These are phyloP conservation scores for Globisporangium spinosum DNA, from an alignment of 352 stramenopile genomes.

Conservation along the genomic window DNA sequence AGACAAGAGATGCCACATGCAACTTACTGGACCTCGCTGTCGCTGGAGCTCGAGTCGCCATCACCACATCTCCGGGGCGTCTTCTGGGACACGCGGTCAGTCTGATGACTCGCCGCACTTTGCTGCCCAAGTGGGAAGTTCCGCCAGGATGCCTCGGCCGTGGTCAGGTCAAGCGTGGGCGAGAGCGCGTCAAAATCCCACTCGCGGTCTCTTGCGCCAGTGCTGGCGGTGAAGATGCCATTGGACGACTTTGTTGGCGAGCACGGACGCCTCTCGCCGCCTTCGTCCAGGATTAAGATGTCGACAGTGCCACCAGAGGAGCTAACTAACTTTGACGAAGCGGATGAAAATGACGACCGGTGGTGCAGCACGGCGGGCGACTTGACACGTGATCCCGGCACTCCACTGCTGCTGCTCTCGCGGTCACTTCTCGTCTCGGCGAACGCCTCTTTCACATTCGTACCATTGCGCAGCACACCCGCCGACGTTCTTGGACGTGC, in stretches of 20 bases:
- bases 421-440: conserved; percentile 25
- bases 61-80: conserved; percentile 11
- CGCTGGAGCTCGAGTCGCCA: conserved; percentile 37
- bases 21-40: conserved; percentile 54
- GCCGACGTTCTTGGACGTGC: conserved; percentile 48
- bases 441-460: conserved; percentile 51
- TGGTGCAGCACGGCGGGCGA: conserved; percentile 6
- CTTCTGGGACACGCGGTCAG: conserved; percentile 33
- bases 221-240: conserved; percentile 38
- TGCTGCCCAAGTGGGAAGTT: conserved; percentile 20
- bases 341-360: conserved; percentile 11
- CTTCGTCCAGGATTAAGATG: conserved; percentile 56
- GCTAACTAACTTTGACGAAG: conserved; percentile 6
- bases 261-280: conserved; percentile 38
- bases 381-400: neutral
- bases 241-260: conserved; percentile 48
- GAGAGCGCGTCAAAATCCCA: conserved; percentile 65
- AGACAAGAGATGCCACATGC: neutral
- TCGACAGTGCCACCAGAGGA: conserved; percentile 29
- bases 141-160: conserved; percentile 29
- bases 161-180: conserved; percentile 45
- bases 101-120: conserved; percentile 28
- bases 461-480: conserved; percentile 38
- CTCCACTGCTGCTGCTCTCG: neutral
- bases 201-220: conserved; percentile 23